Evolutionary conservation across 2,329 filamentous ascomycete species (phyloP).

Genomic region (Fusarium poae): DNA sequence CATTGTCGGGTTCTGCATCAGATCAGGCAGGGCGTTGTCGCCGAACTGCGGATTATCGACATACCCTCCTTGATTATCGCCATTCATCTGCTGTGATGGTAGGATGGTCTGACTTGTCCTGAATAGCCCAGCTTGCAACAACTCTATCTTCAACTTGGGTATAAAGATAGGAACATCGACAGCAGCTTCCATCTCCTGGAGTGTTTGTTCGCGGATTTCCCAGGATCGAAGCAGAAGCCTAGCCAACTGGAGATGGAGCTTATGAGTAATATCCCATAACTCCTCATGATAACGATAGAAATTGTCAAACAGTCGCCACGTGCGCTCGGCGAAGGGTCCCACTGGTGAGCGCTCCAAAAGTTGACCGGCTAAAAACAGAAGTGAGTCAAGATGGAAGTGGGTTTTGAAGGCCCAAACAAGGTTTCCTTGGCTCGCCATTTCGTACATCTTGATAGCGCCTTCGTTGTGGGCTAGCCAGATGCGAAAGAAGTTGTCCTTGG

Average conservation of each 20-base stretch:
- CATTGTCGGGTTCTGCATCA: background rate
- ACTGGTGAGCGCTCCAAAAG: constrained; percentile 1
- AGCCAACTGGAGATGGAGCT: background rate
- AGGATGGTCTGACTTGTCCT: background rate
- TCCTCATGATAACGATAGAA: constrained; percentile 13
- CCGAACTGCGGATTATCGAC: constrained; percentile 1
- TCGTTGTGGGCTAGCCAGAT: constrained; percentile 23
- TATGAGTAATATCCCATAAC: constrained; percentile 9
- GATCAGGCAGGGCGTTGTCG: rapidly evolving
- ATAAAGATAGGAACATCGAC: background rate
- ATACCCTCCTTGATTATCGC: too few relatives aligned
- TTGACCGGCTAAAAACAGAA: constrained; percentile 8
- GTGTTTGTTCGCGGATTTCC: background rate
- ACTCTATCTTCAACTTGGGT: background rate
- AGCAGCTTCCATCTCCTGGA: background rate
- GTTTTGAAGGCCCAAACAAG: constrained; percentile 3
- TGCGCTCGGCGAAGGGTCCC: constrained; percentile 5
- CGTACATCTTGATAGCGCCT: background rate
- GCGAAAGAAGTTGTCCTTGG: constrained; percentile 14
- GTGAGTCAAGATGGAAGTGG: constrained; percentile 5
- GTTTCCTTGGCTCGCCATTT: background rate
- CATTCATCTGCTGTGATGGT: background rate
- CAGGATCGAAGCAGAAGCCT: constrained; percentile 9
- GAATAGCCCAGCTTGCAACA: background rate
- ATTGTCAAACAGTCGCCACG: constrained; percentile 6